Base-by-base conservation (phyloP, 179 eudicot species). In the Beta corolliflora region DNA sequence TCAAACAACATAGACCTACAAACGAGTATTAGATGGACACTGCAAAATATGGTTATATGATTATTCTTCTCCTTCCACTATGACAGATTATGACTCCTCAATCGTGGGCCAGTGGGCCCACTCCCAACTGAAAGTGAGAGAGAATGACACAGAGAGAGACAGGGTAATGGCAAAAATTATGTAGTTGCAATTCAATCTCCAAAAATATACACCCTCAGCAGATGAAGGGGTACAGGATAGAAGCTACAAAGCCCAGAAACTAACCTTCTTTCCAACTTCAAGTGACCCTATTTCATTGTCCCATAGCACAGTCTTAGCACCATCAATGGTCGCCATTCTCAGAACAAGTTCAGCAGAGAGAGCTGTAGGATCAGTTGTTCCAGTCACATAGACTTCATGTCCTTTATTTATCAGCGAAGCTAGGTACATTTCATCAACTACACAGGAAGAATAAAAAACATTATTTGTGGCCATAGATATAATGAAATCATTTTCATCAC, bases 381-480 rank as follows among this genome's bases (percentile, higher is more conserved):
- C 95, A 75, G 80, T 91, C 12, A 64, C 21, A 79, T 85, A 90
- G 71, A 84, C 97, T 88, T 91, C 95, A 75, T 92, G 81, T 21
- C 97, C 98, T 90, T 93, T 95, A 86, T 95, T 95, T 82, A 93
- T 89, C 77, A 93, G 88, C 64, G 98, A 95, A 79, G 98, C 98
- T 41, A 95, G 88, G 87, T 93, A 95, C 98, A 95, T 95, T 86
- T 93, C 98, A 89, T 95, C 98, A 86, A 95, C 98, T 95, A 83
- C 85, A 89, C 48, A 79, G 41, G 46, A 56, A 31, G 3, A 7
- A 53, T 9, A 60, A 14, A 5, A 21, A 71, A 29, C 2, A 76
- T 31, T 14, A 72, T 44, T 16, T 63, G 11, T 19, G 19, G 52
- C 3, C 21, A 23, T 41, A 29, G 7, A 64, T 25, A 14, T 29